Base-by-base conservation (phyloP, 257 asterid genomes). In the Petrea volubilis region DNA sequence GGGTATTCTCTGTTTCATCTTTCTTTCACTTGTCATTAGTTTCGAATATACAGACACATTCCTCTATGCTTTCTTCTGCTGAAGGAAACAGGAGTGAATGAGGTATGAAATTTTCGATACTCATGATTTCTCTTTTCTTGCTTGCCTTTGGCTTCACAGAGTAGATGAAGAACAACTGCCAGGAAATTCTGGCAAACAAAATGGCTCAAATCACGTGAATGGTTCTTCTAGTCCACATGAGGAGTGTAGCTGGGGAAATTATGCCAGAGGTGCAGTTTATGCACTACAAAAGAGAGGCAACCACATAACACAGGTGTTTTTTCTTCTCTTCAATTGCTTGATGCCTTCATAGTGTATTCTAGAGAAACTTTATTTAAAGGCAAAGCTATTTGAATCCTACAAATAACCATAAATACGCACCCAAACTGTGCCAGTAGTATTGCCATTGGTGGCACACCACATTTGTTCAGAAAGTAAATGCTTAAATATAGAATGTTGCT, bases 201-300 rank as follows among this genome's bases (percentile, higher is more conserved):
- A 79, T 65, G 79, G 62, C 64, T 63, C 76, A 46, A 72, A 14
- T 55, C 73, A 64, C 55, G 71, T 49, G 55, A 82, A 78, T 36
- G 80, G 66, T 52, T 65, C 79, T 28, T 62, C 82, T 18, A 67
- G 75, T 70, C 65, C 80, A 50, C 62, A 34, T 25, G 96, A 91
- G 80, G 96, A 91, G 80, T 82, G 86, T 60, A 74, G 76, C 78
- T 95, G 99, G 98, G 99, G 98, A 72, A 84, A 81, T 80, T 90
- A 92, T 28, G 88, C 97, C 18, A 78, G 93, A 71, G 97, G 99
- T 70, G 97, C 99, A 68, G 67, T 92, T n/a, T 95, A 86, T 75
- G 97, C 98, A 44, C 84, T 95, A 70, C 91, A 85, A 72, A 89
- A 76, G 80, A 88, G 81, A 70, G 90, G 95, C 69, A 82, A 90